A percentile compares a stretch with the other conserved stretches of the same genome.
These are phyloP conservation scores for Tremellales sp. DNA, from an alignment of 1,284 basidiomycete genomes.

Conservation along the genomic window DNA sequence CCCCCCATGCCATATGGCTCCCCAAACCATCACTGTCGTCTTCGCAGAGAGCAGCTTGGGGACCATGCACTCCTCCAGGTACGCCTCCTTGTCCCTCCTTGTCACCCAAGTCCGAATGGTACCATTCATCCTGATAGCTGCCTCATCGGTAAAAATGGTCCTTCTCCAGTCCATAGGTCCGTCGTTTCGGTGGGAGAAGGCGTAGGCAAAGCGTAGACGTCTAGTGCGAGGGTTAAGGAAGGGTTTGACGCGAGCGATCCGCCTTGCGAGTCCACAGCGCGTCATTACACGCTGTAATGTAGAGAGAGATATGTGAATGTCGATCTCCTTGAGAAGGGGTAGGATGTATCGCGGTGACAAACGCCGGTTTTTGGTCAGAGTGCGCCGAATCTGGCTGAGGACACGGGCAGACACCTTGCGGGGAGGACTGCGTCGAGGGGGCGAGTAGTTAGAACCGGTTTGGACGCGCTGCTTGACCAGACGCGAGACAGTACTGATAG, in stretches of 20 bases:
- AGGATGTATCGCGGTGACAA: neutral
- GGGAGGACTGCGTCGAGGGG: neutral
- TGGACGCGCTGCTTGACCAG: neutral
- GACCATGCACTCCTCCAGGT: constrained; percentile 3
- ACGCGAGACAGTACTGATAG: constrained; percentile 6
- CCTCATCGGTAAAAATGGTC: constrained; percentile 16
- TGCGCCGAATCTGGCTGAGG: constrained; percentile 2
- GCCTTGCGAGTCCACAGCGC: constrained; percentile 4
- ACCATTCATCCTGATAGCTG: constrained; percentile 5
- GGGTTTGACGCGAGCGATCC: constrained; percentile 12
- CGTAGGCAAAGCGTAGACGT: constrained; percentile 3
- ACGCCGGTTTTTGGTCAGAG: neutral
- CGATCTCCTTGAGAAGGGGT: neutral
- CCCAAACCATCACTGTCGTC: constrained; percentile 6
- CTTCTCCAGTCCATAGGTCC: constrained; percentile 4
- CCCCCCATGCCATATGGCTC: constrained; percentile 10
- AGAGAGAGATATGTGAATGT: constrained; percentile 5
- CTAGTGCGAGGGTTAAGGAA: constrained; percentile 1
- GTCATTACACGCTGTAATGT: constrained; percentile 5
- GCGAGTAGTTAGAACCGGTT: neutral
- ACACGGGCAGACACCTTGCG: no score
- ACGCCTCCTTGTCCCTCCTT: constrained; percentile 4
- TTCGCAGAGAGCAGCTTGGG: constrained; percentile 6
- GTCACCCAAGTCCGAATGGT: constrained; percentile 11
- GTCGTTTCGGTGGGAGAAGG: neutral